Evolutionary conservation across 805 yeast genomes (phyloP).

Genomic region (Lipomyces kockii): DNA sequence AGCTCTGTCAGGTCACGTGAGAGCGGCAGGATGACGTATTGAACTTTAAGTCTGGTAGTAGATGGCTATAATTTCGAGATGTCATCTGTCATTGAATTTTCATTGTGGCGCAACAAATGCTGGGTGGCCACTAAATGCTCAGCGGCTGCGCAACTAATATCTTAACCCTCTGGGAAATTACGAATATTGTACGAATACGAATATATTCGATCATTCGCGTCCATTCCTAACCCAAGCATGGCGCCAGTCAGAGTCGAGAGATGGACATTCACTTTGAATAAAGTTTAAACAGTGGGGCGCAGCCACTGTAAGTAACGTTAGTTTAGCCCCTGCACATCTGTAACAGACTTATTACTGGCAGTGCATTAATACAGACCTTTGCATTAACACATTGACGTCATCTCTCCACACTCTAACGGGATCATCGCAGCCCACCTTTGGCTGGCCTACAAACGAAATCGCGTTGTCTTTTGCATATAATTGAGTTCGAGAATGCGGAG

Average conservation of each 20-base stretch:
- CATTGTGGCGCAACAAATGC: background rate
- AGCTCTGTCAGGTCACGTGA: background rate
- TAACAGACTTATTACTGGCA: background rate
- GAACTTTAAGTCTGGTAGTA: background rate
- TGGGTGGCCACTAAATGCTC: too few relatives aligned
- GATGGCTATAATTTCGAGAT: background rate
- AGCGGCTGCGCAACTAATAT: too few relatives aligned
- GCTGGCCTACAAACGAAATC: background rate
- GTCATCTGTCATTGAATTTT: background rate
- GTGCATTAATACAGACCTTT: too few relatives aligned
- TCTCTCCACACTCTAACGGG: background rate
- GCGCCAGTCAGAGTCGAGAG: too few relatives aligned
- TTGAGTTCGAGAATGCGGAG: background rate
- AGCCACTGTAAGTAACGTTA: too few relatives aligned
- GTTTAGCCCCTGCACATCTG: background rate
- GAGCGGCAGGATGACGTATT: too few relatives aligned
- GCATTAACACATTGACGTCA: background rate
- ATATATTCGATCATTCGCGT: too few relatives aligned
- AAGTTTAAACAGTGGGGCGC: too few relatives aligned
- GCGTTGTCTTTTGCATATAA: background rate
- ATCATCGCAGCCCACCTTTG: background rate
- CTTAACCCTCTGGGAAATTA: too few relatives aligned
- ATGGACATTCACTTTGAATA: too few relatives aligned
- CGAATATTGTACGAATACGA: too few relatives aligned
- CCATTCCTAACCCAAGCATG: too few relatives aligned